Conservation (phyloP, 2,329 filamentous ascomycete species). For the Exophiala phaeomuriformis region DNA sequence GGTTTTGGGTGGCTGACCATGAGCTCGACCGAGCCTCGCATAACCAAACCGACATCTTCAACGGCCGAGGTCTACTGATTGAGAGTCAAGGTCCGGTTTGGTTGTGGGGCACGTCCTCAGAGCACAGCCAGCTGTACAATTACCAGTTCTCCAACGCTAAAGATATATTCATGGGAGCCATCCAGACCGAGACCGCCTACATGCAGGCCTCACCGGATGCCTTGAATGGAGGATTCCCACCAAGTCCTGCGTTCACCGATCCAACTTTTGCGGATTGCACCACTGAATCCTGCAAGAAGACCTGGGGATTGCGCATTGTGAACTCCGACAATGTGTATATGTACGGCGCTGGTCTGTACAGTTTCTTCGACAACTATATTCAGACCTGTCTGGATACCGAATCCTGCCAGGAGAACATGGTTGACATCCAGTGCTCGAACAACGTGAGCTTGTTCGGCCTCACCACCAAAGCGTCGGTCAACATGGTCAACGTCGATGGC, state of each 20-base stretch:
- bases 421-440: conserved; percentile 59
- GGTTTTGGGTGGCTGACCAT: conserved; percentile 88
- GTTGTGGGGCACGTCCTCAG: conserved; percentile 66
- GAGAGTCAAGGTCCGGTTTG: conserved; percentile 71
- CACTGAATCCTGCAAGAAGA: conserved; percentile 56
- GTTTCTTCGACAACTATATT: conserved; percentile 75
- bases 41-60: conserved; percentile 68
- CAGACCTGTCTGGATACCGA: conserved; percentile 61
- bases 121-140: conserved; percentile 61
- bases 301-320: conserved; percentile 67
- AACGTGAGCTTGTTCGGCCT: conserved; percentile 58
- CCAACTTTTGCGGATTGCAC: conserved; percentile 62
- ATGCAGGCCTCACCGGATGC: conserved; percentile 72
- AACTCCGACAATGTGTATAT: conserved; percentile 61
- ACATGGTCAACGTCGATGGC: conserved; percentile 63
- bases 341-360: conserved; percentile 70
- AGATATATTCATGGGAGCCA: conserved; percentile 72
- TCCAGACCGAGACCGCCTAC: conserved; percentile 85
- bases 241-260: conserved; percentile 54
- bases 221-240: conserved; percentile 58
- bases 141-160: conserved; percentile 73
- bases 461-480: conserved; percentile 65
- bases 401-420: conserved; percentile 71
- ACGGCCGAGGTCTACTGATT: conserved; percentile 73
- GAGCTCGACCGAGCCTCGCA: conserved; percentile 69